Conservation (phyloP, 495 filamentous ascomycete species). For the Diplogelasinospora grovesii region DNA sequence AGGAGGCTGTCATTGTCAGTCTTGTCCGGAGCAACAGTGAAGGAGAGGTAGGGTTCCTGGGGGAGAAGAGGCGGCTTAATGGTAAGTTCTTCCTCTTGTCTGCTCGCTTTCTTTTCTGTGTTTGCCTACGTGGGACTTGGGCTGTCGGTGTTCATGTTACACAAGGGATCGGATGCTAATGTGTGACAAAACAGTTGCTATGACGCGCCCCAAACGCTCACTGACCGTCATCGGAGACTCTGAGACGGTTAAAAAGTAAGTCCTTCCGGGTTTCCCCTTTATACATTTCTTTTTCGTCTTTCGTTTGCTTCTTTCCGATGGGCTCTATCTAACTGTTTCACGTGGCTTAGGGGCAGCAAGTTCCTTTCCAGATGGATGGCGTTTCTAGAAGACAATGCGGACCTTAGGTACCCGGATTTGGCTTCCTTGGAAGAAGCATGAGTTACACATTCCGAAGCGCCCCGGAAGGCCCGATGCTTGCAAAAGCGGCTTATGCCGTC, state of each 20-base stretch:
- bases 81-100: slow-evolving; percentile 45
- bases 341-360: slow-evolving; percentile 53
- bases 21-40: slow-evolving; percentile 84
- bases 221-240: slow-evolving; percentile 88
- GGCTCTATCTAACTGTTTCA: slow-evolving; percentile 7
- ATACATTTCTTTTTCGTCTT: slow-evolving; percentile 2
- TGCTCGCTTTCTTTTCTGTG: slow-evolving; percentile 2
- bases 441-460: too few species aligned
- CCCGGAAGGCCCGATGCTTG: too few species aligned
- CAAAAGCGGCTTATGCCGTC: too few species aligned
- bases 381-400: slow-evolving; percentile 77
- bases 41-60: slow-evolving; percentile 86
- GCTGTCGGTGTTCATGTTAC: background rate
- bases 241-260: slow-evolving; percentile 80
- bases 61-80: slow-evolving; percentile 88
- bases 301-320: slow-evolving; percentile 1
- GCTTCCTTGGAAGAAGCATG: slow-evolving; percentile 51
- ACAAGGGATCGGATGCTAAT: background rate
- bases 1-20: slow-evolving; percentile 88
- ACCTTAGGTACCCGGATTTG: slow-evolving; percentile 75
- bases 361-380: slow-evolving; percentile 88
- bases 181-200: slow-evolving; percentile 58
- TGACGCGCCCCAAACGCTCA: slow-evolving; percentile 88
- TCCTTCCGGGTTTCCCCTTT: slow-evolving; percentile 12
- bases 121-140: too few species aligned